These are phyloP conservation scores for Triangularia verruculosa DNA, from an alignment of 2,329 filamentous ascomycete species.

Conservation along the genomic window DNA sequence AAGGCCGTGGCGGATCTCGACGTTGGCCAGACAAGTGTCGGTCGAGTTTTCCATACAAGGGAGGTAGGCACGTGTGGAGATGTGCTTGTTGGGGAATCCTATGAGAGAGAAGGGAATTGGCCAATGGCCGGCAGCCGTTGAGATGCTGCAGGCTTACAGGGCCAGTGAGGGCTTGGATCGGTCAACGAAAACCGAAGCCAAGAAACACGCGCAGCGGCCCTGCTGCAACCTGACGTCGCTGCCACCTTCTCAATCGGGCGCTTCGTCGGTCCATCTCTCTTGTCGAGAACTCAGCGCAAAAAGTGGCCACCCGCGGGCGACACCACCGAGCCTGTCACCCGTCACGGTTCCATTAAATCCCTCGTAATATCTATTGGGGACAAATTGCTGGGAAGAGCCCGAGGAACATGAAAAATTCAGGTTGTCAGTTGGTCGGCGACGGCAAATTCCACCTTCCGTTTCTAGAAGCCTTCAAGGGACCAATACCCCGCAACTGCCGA, in stretches of 20 bases:
- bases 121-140: constrained; percentile 10
- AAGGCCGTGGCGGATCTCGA: background rate
- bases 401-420: too few species aligned
- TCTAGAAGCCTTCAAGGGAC: constrained; percentile 13
- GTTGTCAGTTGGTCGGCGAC: background rate
- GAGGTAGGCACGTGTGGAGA: background rate
- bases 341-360: too few species aligned
- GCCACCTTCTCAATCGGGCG: constrained; percentile 16
- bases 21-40: background rate
- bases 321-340: background rate
- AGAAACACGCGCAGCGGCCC: background rate
- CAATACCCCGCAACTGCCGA: constrained; percentile 20
- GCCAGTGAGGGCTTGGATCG: too few species aligned
- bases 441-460: constrained; percentile 17
- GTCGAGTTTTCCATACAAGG: constrained; percentile 4
- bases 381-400: too few species aligned
- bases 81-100: background rate
- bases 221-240: constrained; percentile 5
- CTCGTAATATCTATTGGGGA: too few species aligned
- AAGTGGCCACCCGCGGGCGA: background rate
- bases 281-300: background rate
- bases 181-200: background rate
- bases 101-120: constrained; percentile 7
- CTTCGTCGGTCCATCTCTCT: background rate
- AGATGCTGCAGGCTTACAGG: background rate